Evolutionary conservation across 129 eudicot genomes (phyloP).

Genomic region (Heracleum sosnowskyi): DNA sequence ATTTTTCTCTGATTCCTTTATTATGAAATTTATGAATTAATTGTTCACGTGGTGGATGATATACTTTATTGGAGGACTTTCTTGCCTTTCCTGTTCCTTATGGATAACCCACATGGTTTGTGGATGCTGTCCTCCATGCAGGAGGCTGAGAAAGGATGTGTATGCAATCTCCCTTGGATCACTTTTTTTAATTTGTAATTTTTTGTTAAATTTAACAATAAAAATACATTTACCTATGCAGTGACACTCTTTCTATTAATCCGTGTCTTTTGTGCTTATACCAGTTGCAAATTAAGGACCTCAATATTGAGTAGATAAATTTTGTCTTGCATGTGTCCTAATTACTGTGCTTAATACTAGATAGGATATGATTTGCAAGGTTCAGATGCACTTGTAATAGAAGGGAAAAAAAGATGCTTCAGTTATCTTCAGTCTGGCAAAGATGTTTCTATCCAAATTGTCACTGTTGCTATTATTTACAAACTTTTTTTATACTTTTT

Average conservation of each 20-base stretch:
- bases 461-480: background rate
- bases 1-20: background rate
- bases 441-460: background rate
- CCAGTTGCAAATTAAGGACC: background rate
- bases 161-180: background rate
- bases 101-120: background rate
- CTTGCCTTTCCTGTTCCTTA: background rate
- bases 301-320: background rate
- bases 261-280: background rate
- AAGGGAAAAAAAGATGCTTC: background rate
- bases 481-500: slow-evolving; percentile 2
- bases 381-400: background rate
- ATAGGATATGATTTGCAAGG: background rate
- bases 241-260: background rate
- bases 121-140: background rate
- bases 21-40: background rate
- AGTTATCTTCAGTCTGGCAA: background rate
- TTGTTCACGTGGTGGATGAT: background rate
- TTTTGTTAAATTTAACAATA: background rate
- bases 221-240: background rate
- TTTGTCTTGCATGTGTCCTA: background rate
- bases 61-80: background rate
- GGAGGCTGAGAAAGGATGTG: background rate
- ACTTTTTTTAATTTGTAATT: background rate
- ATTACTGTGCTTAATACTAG: background rate